phyloP scores from a whole-genome alignment of 2,329 filamentous ascomycete species.

The Fusarium mangiferae region DNA sequence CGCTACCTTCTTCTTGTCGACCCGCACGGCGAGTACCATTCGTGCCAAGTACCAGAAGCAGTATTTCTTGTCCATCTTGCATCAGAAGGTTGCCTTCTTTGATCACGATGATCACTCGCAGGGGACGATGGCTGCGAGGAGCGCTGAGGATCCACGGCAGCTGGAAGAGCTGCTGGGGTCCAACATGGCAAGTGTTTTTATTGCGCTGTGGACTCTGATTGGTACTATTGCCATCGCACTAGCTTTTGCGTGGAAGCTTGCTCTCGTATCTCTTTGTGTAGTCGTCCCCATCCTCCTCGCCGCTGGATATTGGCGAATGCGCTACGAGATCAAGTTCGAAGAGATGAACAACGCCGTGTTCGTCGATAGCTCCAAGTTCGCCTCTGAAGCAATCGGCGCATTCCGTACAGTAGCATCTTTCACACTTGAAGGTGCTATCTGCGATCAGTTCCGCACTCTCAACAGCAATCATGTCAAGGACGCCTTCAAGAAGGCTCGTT shows the following conservation, averaged over 20 bases:
- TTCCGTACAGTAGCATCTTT: constrained; percentile 78
- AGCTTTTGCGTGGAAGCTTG: constrained; percentile 79
- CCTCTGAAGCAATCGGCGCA: constrained; percentile 76
- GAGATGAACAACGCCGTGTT: constrained; percentile 75
- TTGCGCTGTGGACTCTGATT: constrained; percentile 71
- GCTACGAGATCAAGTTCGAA: constrained; percentile 72
- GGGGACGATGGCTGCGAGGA: constrained; percentile 66
- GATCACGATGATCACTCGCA: constrained; percentile 68
- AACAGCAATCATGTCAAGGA: constrained; percentile 66
- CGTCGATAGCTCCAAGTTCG: constrained; percentile 78
- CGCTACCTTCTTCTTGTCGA: neutral
- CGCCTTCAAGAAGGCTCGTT: constrained; percentile 70
- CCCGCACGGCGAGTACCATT: neutral
- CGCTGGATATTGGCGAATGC: constrained; percentile 61
- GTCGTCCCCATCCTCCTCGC: constrained; percentile 62
- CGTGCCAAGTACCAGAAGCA: constrained; percentile 65
- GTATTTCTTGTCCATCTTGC: constrained; percentile 68
- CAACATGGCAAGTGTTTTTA: constrained; percentile 70
- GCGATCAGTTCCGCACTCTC: constrained; percentile 67
- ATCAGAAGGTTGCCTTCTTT: constrained; percentile 68
- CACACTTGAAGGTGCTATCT: constrained; percentile 74
- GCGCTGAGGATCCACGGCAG: constrained; percentile 66
- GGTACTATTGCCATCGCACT: constrained; percentile 75
- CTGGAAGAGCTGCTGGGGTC: constrained; percentile 70
- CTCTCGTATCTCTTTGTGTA: constrained; percentile 72